Evolutionary conservation across 495 filamentous ascomycete species (phyloP).

Genomic region (Immersiella caudata): DNA sequence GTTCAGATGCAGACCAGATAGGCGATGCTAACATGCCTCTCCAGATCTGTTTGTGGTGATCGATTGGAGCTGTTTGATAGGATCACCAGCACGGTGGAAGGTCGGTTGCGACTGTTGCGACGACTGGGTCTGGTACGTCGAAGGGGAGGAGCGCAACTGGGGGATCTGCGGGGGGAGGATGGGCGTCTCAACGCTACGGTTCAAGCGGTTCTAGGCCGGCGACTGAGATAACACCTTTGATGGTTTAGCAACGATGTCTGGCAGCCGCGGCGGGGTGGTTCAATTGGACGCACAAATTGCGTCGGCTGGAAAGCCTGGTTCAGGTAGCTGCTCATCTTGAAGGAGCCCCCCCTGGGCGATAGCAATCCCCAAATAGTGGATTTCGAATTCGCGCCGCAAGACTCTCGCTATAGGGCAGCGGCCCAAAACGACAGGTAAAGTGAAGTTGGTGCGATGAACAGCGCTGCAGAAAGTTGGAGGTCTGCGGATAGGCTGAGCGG

Average conservation of each 20-base stretch:
- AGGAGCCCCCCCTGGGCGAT: not conserved
- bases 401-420: not conserved
- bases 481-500: not conserved
- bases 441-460: not conserved
- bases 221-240: not conserved
- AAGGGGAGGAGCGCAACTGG: not conserved
- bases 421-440: not conserved
- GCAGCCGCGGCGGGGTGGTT: not conserved
- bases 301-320: constrained; percentile 9
- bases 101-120: constrained; percentile 7
- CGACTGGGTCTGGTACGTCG: constrained; percentile 12
- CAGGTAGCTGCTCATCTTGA: constrained; percentile 7
- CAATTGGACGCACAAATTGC: not conserved
- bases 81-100: not conserved
- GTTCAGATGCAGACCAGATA: too few relatives aligned
- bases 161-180: constrained; percentile 29
- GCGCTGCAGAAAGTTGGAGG: not conserved
- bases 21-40: too few relatives aligned
- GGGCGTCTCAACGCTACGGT: constrained; percentile 24
- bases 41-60: too few relatives aligned
- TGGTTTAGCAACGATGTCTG: not conserved
- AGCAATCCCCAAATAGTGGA: not conserved
- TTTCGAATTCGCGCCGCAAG: constrained; percentile 1
- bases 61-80: too few relatives aligned
- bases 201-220: constrained; percentile 10